Evolutionary conservation across 225 moss, liverwort and hornwort species (phyloP).

Genomic region (Asterella californica): DNA sequence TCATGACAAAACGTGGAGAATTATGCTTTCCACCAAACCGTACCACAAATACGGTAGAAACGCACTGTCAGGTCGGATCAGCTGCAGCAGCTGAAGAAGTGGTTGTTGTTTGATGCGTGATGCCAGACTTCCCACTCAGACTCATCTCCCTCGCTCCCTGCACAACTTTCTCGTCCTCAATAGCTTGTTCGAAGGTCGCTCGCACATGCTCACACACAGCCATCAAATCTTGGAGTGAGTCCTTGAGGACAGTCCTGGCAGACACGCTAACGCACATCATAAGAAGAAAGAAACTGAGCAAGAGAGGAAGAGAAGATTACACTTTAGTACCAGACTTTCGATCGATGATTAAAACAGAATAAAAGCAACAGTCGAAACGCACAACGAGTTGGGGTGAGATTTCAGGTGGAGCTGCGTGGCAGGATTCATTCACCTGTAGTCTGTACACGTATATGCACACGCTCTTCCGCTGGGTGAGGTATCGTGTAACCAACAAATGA

Average conservation of each 20-base stretch:
- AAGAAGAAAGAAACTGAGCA: not conserved
- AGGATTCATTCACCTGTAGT: slow-evolving; percentile 59
- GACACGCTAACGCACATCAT: slow-evolving; percentile 48
- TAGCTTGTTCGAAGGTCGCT: slow-evolving; percentile 46
- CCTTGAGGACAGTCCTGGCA: slow-evolving; percentile 66
- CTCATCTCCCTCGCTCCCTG: slow-evolving; percentile 69
- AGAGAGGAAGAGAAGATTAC: not conserved
- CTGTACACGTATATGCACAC: slow-evolving; percentile 84
- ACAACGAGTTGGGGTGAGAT: not conserved
- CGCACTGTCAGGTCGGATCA: no score
- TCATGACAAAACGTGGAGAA: no score
- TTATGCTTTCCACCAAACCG: no score
- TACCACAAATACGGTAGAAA: no score
- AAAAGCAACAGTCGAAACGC: no score
- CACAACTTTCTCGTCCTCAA: slow-evolving; percentile 56
- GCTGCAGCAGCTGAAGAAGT: not conserved
- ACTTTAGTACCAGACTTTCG: not conserved
- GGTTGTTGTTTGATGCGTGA: slow-evolving; percentile 21
- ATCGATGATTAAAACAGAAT: not conserved
- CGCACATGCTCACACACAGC: slow-evolving; percentile 64
- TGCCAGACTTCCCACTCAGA: slow-evolving; percentile 43
- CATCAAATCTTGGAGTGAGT: slow-evolving; percentile 63
- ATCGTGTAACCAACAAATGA: slow-evolving; percentile 83
- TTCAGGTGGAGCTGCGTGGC: not conserved
- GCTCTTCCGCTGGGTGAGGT: slow-evolving; percentile 87